Evolutionary conservation across 257 asterid genomes (phyloP).

Genomic region (Rhazya stricta): DNA sequence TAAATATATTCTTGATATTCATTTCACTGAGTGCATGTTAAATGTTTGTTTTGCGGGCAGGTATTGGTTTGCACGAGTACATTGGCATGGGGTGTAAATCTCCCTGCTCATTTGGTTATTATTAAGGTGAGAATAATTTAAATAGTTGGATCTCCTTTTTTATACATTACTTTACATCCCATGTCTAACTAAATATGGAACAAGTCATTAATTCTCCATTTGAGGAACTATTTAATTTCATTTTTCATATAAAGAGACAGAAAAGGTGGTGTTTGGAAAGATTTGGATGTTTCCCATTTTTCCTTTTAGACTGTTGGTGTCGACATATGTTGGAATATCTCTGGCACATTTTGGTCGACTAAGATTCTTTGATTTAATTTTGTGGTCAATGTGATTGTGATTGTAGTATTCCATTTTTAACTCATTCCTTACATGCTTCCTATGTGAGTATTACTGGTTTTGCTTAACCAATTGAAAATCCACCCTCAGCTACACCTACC

Average conservation of each 20-base stretch:
- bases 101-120: constrained; percentile 96
- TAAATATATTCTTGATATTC: background rate
- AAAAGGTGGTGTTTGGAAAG: background rate
- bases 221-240: background rate
- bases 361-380: background rate
- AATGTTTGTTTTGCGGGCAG: constrained; percentile 37
- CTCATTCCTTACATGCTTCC: background rate
- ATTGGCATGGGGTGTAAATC: constrained; percentile 99
- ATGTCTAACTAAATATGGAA: background rate
- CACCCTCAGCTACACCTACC: background rate
- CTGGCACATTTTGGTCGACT: background rate
- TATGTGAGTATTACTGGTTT: background rate
- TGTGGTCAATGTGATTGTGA: background rate
- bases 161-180: background rate
- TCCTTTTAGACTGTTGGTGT: background rate
- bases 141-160: constrained; percentile 3
- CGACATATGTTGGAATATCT: background rate
- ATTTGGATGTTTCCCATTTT: background rate
- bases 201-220: background rate
- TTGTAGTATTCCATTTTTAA: background rate
- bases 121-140: constrained; percentile 61
- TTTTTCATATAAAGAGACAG: background rate
- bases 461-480: background rate
- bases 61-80: constrained; percentile 97
- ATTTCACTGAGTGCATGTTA: constrained; percentile 14